Percentiles rank a stretch among this genome's conserved stretches.
Evolutionary conservation across 2,329 filamentous ascomycete genomes (phyloP).

Genomic region (Monilinia laxa): DNA sequence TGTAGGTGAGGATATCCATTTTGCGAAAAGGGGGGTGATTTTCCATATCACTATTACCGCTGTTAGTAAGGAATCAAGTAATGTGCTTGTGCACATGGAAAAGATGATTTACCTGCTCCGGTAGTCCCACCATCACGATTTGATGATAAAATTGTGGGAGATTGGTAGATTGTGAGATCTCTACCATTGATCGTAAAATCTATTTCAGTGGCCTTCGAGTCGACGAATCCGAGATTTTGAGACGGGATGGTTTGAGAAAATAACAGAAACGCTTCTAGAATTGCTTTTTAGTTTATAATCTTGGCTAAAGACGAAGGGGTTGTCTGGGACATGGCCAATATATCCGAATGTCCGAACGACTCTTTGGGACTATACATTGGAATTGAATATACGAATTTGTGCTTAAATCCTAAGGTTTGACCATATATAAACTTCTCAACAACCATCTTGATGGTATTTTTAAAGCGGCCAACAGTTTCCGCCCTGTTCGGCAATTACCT

Average conservation of each 20-base stretch:
- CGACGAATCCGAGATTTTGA: constrained; percentile 80
- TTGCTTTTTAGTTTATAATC: constrained; percentile 8
- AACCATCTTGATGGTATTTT: not conserved
- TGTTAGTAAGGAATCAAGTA: not conserved
- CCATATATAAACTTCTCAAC: not conserved
- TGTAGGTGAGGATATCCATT: constrained; percentile 66
- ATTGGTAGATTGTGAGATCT: constrained; percentile 79
- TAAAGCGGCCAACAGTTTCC: not conserved
- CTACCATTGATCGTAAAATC: constrained; percentile 66
- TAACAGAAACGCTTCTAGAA: constrained; percentile 80
- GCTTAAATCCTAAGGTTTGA: not conserved
- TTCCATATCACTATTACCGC: constrained; percentile 74
- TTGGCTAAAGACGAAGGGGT: not conserved
- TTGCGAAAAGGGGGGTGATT: constrained; percentile 78
- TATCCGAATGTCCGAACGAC: not conserved
- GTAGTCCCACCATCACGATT: constrained; percentile 71
- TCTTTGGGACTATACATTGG: not conserved
- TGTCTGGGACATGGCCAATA: not conserved
- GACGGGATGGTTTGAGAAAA: constrained; percentile 76
- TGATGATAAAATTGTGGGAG: constrained; percentile 77
- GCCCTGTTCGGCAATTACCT: constrained; percentile 6
- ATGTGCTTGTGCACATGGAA: constrained; percentile 23
- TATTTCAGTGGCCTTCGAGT: constrained; percentile 64
- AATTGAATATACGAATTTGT: not conserved
- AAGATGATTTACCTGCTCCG: constrained; percentile 56